phyloP scores from a whole-genome alignment of 2,329 filamentous ascomycete genomes.

The Peltaster fructicola region DNA sequence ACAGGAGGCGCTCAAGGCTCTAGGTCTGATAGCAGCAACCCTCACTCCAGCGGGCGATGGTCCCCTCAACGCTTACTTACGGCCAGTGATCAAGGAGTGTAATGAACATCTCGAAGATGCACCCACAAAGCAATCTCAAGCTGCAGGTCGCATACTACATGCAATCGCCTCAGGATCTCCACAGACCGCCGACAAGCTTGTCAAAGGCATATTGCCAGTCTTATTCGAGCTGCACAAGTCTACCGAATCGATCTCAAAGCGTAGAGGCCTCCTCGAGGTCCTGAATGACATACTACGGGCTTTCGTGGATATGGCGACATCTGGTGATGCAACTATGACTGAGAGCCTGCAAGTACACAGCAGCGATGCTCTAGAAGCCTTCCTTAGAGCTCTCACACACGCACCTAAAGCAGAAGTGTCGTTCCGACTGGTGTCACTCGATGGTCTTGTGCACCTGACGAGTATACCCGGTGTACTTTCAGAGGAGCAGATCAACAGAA shows the following conservation, averaged over 20 bases:
- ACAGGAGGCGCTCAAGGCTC: conserved; percentile 36
- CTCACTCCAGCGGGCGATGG: conserved; percentile 33
- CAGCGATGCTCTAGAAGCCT: conserved; percentile 24
- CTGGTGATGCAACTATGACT: conserved; percentile 20
- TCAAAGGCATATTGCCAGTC: conserved; percentile 38
- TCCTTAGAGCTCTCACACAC: conserved; percentile 25
- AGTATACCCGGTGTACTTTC: conserved; percentile 24
- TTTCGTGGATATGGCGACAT: conserved; percentile 32
- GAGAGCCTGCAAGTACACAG: conserved; percentile 25
- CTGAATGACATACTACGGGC: conserved; percentile 40
- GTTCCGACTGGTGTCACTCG: conserved; percentile 28
- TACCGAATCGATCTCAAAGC: conserved; percentile 43
- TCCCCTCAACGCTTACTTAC: conserved; percentile 36
- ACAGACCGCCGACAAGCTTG: conserved; percentile 35
- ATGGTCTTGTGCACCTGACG: conserved; percentile 26
- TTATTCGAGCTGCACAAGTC: conserved; percentile 43
- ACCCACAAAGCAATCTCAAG: conserved; percentile 49
- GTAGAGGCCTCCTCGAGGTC: conserved; percentile 44
- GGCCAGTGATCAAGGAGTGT: conserved; percentile 47
- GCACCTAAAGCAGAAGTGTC: conserved; percentile 32
- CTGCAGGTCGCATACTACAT: conserved; percentile 42
- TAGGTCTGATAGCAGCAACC: conserved; percentile 37
- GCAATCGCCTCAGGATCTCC: conserved; percentile 38
- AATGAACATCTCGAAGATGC: conserved; percentile 51
- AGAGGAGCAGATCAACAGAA: conserved; percentile 26